Evolutionary conservation across 306 rosid genomes (phyloP).

Genomic region (Hippophae tibetana): DNA sequence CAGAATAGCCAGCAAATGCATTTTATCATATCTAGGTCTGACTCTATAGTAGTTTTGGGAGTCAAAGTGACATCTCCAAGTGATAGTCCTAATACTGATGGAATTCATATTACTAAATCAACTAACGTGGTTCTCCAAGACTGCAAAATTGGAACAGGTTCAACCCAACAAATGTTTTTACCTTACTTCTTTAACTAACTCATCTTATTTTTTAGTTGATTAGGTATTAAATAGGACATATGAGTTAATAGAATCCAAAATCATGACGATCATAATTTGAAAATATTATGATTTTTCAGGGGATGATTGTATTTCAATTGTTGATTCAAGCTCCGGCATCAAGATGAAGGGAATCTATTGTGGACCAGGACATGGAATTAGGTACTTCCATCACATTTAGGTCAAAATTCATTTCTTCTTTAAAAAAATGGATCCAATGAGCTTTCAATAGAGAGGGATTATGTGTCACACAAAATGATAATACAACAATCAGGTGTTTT

Average conservation of each 20-base stretch:
- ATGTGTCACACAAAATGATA: too few relatives aligned
- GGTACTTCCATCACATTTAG: slow-evolving; percentile 31
- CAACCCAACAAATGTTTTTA: slow-evolving; percentile 9
- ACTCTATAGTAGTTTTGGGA: slow-evolving; percentile 50
- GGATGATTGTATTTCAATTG: slow-evolving; percentile 94
- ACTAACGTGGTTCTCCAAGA: slow-evolving; percentile 73
- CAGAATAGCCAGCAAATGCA: slow-evolving; percentile 93
- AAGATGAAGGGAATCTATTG: slow-evolving; percentile 84
- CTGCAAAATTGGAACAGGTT: slow-evolving; percentile 91
- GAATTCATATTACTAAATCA: slow-evolving; percentile 86
- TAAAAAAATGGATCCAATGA: too few relatives aligned
- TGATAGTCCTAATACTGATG: slow-evolving; percentile 94
- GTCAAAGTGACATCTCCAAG: slow-evolving; percentile 70
- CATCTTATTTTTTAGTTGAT: background rate
- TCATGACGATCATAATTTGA: background rate
- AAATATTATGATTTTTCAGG: slow-evolving; percentile 39
- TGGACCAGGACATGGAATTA: slow-evolving; percentile 99
- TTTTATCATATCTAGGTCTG: slow-evolving; percentile 55
- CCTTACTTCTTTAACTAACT: background rate
- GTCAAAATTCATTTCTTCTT: too few relatives aligned
- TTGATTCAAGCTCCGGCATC: slow-evolving; percentile 78
- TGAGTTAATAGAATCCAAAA: too few relatives aligned
- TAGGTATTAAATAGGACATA: too few relatives aligned
- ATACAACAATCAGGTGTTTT: too few relatives aligned
- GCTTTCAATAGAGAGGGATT: too few relatives aligned